phyloP scores from a whole-genome alignment of 306 rosid genomes.

The Glycine latifolia region DNA sequence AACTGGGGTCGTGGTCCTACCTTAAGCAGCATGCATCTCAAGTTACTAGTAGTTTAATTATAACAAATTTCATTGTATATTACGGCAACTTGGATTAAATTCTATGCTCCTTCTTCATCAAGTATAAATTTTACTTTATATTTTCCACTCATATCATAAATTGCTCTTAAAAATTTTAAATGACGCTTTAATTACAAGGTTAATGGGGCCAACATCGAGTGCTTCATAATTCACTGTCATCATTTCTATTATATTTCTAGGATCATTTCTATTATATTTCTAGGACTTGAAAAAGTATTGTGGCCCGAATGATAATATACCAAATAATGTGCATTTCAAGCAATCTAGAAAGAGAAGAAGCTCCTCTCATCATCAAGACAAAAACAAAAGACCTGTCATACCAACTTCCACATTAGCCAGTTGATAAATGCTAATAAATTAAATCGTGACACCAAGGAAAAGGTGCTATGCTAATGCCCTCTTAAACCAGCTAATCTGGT shows the following conservation, averaged over 20 bases:
- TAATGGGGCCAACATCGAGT: constrained; percentile 50
- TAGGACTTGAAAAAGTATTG: constrained; percentile 36
- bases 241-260: constrained; percentile 39
- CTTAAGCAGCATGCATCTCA: constrained; percentile 35
- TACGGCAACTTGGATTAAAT: constrained; percentile 37
- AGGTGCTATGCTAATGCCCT: constrained; percentile 18
- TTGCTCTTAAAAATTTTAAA: neutral
- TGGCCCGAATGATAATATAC: constrained; percentile 41
- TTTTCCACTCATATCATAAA: constrained; percentile 40
- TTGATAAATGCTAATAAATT: constrained; percentile 24
- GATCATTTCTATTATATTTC: constrained; percentile 43
- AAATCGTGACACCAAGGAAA: constrained; percentile 43
- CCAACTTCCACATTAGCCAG: constrained; percentile 43
- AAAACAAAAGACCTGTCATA: constrained; percentile 41
- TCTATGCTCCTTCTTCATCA: constrained; percentile 34
- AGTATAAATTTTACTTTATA: constrained; percentile 31
- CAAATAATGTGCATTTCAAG: constrained; percentile 57
- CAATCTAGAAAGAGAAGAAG: constrained; percentile 53
- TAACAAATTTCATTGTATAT: constrained; percentile 29
- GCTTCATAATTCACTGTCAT: constrained; percentile 42
- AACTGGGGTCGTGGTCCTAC: constrained; percentile 44
- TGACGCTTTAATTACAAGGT: constrained; percentile 56
- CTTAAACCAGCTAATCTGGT: constrained; percentile 35
- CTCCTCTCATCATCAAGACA: constrained; percentile 52
- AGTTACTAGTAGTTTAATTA: constrained; percentile 28